Evolutionary conservation across 495 filamentous ascomycete genomes (phyloP).

Genomic region (Cetradonia linearis): DNA sequence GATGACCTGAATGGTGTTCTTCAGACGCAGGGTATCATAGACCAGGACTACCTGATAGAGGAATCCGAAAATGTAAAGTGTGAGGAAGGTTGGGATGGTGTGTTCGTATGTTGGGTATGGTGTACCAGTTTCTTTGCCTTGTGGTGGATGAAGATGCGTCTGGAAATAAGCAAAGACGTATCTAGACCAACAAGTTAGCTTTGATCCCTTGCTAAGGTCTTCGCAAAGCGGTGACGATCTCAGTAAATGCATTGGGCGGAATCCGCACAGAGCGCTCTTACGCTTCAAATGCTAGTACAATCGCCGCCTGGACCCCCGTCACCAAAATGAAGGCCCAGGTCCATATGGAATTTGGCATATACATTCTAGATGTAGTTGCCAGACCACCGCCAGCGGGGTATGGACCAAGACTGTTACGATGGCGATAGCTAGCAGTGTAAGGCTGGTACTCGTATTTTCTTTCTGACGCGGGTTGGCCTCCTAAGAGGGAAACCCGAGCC

Average conservation of each 20-base stretch:
- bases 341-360: constrained; percentile 72
- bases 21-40: constrained; percentile 84
- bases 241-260: neutral
- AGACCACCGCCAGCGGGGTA: constrained; percentile 23
- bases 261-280: constrained; percentile 38
- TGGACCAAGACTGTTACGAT: constrained; percentile 44
- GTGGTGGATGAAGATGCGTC: constrained; percentile 52
- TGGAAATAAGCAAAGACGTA: constrained; percentile 46
- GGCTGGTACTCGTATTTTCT: constrained; percentile 37
- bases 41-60: constrained; percentile 81
- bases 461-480: constrained; percentile 43
- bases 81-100: constrained; percentile 80
- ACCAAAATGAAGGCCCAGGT: constrained; percentile 74
- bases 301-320: constrained; percentile 62
- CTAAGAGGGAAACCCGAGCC: constrained; percentile 55
- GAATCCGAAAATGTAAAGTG: constrained; percentile 95
- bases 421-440: constrained; percentile 41
- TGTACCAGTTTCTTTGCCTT: constrained; percentile 49
- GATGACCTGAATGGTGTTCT: constrained; percentile 98
- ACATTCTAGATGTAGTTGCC: constrained; percentile 40
- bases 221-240: neutral
- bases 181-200: constrained; percentile 26
- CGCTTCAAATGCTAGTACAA: constrained; percentile 76
- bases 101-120: constrained; percentile 57
- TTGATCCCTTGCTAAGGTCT: neutral